Percentiles rank a stretch among this genome's conserved stretches.
Conservation (phyloP, 1,139 yeast species). For the Taiozyma sp. region DNA sequence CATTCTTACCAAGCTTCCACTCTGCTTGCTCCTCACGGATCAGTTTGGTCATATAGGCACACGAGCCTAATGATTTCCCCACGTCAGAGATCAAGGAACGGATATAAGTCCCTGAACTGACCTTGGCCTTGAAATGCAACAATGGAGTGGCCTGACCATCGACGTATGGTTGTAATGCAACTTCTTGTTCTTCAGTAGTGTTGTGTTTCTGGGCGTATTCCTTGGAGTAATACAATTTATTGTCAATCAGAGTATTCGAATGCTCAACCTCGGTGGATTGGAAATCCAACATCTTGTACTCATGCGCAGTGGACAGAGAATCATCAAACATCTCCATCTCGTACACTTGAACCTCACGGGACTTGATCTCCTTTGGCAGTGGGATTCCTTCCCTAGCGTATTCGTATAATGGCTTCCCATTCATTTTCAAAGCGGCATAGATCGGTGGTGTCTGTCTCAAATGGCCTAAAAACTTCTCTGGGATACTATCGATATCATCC, state of each 20-base stretch:
- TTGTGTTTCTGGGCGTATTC: slow-evolving; percentile 38
- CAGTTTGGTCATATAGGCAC: slow-evolving; percentile 87
- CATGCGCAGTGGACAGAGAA: slow-evolving; percentile 51
- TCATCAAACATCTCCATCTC: slow-evolving; percentile 52
- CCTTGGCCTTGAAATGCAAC: slow-evolving; percentile 69
- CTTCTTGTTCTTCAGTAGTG: neutral
- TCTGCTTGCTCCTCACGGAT: slow-evolving; percentile 73
- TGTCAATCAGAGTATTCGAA: slow-evolving; percentile 53
- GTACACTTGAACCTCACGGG: slow-evolving; percentile 64
- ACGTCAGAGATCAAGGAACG: slow-evolving; percentile 86
- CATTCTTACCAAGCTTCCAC: slow-evolving; percentile 74
- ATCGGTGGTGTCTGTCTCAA: slow-evolving; percentile 92
- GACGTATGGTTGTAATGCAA: slow-evolving; percentile 22
- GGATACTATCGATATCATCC: slow-evolving; percentile 45
- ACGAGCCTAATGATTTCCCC: slow-evolving; percentile 75
- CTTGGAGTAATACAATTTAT: slow-evolving; percentile 53
- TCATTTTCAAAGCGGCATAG: slow-evolving; percentile 89
- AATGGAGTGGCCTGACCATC: slow-evolving; percentile 42
- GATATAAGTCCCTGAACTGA: slow-evolving; percentile 94
- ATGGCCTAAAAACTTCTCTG: slow-evolving; percentile 67
- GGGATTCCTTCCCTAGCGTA: slow-evolving; percentile 90
- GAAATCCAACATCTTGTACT: slow-evolving; percentile 41
- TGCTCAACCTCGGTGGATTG: slow-evolving; percentile 40
- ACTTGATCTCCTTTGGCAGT: slow-evolving; percentile 74
- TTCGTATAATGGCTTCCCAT: slow-evolving; percentile 91